Conservation (phyloP, 208 protist genomes). For the Leishmania amazonensis region DNA sequence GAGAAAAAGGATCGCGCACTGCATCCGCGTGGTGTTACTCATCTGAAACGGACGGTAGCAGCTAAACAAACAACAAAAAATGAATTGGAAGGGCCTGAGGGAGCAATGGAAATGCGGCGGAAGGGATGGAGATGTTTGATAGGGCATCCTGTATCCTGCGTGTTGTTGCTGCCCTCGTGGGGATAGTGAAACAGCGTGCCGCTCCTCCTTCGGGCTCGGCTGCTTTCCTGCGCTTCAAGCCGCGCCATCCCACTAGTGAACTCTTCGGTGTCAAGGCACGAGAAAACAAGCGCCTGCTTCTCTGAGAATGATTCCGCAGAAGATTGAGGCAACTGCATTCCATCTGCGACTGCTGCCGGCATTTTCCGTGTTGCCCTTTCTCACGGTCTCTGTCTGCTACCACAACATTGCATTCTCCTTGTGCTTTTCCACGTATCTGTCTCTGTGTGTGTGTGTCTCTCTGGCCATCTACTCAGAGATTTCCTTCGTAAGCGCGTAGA, state of each 20-base stretch:
- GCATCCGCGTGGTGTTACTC: too few relatives aligned
- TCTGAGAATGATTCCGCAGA: neutral
- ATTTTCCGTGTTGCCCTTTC: neutral
- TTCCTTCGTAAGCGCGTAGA: neutral
- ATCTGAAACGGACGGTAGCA: too few relatives aligned
- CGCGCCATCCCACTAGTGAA: neutral
- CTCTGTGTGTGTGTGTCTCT: neutral
- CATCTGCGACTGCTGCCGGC: neutral
- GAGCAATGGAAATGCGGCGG: too few relatives aligned
- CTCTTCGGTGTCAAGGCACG: neutral
- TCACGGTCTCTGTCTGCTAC: neutral
- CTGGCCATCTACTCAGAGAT: neutral
- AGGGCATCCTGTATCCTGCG: too few relatives aligned
- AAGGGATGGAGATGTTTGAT: too few relatives aligned
- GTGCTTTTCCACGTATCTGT: neutral
- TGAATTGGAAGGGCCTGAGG: too few relatives aligned
- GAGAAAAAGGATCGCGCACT: too few relatives aligned
- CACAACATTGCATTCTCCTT: neutral
- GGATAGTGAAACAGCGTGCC: neutral
- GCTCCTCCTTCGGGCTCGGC: neutral
- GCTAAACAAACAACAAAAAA: too few relatives aligned
- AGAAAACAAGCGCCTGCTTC: neutral
- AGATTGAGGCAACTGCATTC: neutral
- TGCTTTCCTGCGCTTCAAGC: neutral
- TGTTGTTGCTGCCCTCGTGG: too few relatives aligned